These are phyloP conservation scores for Termitomyces titanicus DNA, from an alignment of 768 basidiomycete genomes.

Conservation along the genomic window DNA sequence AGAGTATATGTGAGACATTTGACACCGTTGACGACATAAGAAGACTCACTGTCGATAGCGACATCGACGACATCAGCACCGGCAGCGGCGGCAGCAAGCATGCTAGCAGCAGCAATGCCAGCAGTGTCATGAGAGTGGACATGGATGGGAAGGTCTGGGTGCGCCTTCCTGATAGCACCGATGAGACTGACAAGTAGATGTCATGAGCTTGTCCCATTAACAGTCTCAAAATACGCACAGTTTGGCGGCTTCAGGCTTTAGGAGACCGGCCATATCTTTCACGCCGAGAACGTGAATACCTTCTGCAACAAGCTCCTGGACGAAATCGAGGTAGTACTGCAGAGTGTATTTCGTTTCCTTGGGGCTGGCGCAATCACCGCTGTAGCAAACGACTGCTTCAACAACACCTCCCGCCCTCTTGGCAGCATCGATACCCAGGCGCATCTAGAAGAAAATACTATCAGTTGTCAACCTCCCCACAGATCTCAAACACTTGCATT, in stretches of 20 bases:
- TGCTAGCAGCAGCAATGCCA: constrained; percentile 95
- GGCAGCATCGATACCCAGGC: constrained; percentile 96
- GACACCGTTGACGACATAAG: background rate
- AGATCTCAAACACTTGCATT: constrained; percentile 50
- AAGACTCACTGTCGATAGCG: constrained; percentile 88
- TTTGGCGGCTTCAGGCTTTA: constrained; percentile 93
- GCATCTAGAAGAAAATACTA: constrained; percentile 63
- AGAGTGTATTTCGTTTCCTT: constrained; percentile 97
- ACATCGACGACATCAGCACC: constrained; percentile 98
- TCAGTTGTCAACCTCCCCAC: background rate
- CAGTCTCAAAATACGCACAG: constrained; percentile 47
- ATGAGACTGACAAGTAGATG: constrained; percentile 59
- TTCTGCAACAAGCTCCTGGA: constrained; percentile 87
- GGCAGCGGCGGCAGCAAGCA: constrained; percentile 94
- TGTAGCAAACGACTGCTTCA: constrained; percentile 98
- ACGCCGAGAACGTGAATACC: constrained; percentile 97
- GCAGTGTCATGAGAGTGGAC: constrained; percentile 99
- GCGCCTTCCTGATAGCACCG: constrained; percentile 90
- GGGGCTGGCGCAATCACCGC: constrained; percentile 92
- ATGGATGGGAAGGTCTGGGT: constrained; percentile 97
- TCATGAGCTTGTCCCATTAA: background rate
- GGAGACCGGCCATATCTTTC: constrained; percentile 98
- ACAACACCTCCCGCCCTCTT: constrained; percentile 99
- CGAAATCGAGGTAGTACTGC: constrained; percentile 95
- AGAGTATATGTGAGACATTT: constrained; percentile 7